Evolutionary conservation across 1,284 basidiomycete species (phyloP), one percentile per base, ranked within the genome.

Genomic region (Clitocybe nebularis): DNA sequence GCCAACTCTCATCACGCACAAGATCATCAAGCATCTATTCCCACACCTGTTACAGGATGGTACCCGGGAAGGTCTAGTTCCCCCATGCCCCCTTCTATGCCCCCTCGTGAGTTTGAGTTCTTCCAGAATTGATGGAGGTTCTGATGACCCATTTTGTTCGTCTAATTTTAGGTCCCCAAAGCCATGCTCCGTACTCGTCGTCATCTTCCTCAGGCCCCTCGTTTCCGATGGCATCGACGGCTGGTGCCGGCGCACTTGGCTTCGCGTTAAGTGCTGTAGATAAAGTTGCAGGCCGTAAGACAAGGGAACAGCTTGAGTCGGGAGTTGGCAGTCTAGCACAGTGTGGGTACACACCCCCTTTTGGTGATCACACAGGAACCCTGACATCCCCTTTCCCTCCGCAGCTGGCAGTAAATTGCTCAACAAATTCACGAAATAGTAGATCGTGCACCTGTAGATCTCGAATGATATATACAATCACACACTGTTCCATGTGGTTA

Each of bases 211-310:
- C 55, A 41, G 50, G 50, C 11, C 51, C 59, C 7, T 44, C 45
- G 38, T 58, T 54, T 47, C 58, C 60, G n/a, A 39, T 46, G 17
- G 46, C 56, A 13, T 49, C 55, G 16, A 39, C 52, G 21, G 37
- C 52, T 11, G 44, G 55, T 34, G 40, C 59, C 20, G 53, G 61
- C 44, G 55, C 66, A 8, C 49, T 72, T 21, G 61, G 58, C 11
- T 59, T 60, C 46, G 66, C 67, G 14, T 46, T 63, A 47, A 65
- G 45, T 50, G 64, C 68, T 14, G 63, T 74, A 30, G 69, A 71
- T 53, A 70, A 63, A 49, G 54, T 73, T 34, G 71, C 69, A 13
- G 72, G 73, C 11, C 64, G 59, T 48, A 66, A 66, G 46, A 68
- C 65, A 22, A 59, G 67, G 43, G 59, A 62, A 25, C 71, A 71